phyloP scores from a whole-genome alignment of 192 early-diverging fungal species.

The Phlyctochytrium bullatum region DNA sequence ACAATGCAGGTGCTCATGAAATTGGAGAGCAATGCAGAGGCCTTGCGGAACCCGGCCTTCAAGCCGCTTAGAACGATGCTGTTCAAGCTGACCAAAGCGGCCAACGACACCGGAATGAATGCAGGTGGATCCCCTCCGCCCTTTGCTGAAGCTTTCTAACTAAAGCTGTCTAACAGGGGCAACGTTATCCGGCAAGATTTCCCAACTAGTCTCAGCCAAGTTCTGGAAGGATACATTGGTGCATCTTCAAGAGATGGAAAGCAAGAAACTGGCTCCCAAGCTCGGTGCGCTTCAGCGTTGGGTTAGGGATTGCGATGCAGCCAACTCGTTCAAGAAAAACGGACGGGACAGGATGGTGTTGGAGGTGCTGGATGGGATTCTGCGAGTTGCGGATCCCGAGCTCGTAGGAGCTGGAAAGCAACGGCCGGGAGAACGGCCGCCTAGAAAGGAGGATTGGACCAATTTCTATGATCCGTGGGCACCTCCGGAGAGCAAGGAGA shows the following conservation, averaged over 20 bases:
- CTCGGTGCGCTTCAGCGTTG: slow-evolving; percentile 65
- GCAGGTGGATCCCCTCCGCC: neutral
- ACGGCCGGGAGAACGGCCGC: neutral
- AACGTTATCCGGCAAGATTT: slow-evolving; percentile 17
- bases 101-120: slow-evolving; percentile 42
- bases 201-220: slow-evolving; percentile 42
- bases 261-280: slow-evolving; percentile 43
- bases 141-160: neutral
- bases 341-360: slow-evolving; percentile 43
- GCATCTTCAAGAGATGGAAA: slow-evolving; percentile 53
- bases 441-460: slow-evolving; percentile 35
- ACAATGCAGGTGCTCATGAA: slow-evolving; percentile 46
- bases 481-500: neutral
- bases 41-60: slow-evolving; percentile 48
- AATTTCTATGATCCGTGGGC: slow-evolving; percentile 23
- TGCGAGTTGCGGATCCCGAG: slow-evolving; percentile 59
- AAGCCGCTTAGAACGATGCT: slow-evolving; percentile 52
- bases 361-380: slow-evolving; percentile 59
- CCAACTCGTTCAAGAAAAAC: slow-evolving; percentile 36
- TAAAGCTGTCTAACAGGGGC: slow-evolving; percentile 14
- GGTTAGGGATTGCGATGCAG: slow-evolving; percentile 71
- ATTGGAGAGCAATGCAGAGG: slow-evolving; percentile 43
- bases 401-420: neutral
- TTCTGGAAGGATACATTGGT: slow-evolving; percentile 58
- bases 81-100: slow-evolving; percentile 44